phyloP scores from a whole-genome alignment of 2,329 filamentous ascomycete genomes.

The Grosmannia serpens region DNA sequence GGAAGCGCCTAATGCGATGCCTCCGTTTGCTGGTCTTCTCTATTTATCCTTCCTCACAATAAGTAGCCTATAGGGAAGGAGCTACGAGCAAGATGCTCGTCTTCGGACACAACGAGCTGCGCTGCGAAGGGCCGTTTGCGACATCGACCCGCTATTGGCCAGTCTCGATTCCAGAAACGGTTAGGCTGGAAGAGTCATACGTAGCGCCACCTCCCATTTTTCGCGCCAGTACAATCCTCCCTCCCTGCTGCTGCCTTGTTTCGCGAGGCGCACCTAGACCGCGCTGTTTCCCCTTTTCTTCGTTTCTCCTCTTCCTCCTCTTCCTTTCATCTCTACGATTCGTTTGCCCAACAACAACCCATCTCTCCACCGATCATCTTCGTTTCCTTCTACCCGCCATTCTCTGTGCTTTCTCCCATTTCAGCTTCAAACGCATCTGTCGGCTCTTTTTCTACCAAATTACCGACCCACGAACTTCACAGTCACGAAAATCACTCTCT shows the following conservation, averaged over 20 bases:
- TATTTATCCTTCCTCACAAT: no score
- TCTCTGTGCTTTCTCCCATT: neutral
- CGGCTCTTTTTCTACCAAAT: neutral
- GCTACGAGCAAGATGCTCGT: neutral
- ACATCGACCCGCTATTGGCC: neutral
- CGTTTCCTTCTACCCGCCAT: neutral
- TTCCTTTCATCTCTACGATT: neutral
- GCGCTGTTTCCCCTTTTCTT: neutral
- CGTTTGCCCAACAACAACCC: neutral
- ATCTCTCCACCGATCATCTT: neutral
- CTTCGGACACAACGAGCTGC: neutral
- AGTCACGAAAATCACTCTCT: neutral
- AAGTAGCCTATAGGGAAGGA: no score
- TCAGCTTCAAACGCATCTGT: neutral
- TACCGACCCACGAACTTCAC: neutral
- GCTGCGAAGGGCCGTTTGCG: neutral
- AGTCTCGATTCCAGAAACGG: neutral
- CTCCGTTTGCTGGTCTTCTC: no score
- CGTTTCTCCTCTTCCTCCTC: neutral
- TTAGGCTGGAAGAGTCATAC: neutral
- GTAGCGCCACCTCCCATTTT: neutral
- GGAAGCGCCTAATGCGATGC: no score
- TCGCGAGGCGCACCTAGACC: neutral
- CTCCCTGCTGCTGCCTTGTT: neutral
- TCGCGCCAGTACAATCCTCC: neutral